phyloP scores from a whole-genome alignment of 306 rosid species.

The Begonia fuchsioides region DNA sequence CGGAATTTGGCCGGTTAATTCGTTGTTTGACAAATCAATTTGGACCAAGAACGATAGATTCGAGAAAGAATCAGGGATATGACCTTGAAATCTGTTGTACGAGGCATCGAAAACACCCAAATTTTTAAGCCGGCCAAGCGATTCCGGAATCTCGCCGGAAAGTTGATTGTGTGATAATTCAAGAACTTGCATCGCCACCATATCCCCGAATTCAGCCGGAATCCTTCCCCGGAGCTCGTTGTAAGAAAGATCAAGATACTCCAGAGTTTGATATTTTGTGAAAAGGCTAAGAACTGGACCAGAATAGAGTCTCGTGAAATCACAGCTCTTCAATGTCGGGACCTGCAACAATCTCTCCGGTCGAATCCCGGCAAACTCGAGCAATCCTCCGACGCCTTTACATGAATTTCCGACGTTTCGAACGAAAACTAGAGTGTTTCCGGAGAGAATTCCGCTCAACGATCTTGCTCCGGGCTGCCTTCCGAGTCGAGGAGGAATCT shows the following conservation, averaged over 20 bases:
- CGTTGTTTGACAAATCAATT: conserved; percentile 80
- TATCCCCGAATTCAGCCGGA: conserved; percentile 80
- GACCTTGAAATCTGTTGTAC: conserved; percentile 74
- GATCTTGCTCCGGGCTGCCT: conserved; percentile 81
- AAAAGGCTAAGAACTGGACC: conserved; percentile 80
- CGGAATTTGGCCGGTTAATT: conserved; percentile 83
- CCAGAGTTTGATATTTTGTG: conserved; percentile 82
- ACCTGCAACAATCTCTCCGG: conserved; percentile 72
- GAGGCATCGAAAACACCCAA: conserved; percentile 93
- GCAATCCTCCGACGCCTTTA: conserved; percentile 88
- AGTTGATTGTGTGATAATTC: conserved; percentile 84
- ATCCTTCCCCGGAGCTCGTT: conserved; percentile 79
- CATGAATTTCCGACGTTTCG: conserved; percentile 85
- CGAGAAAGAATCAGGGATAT: conserved; percentile 89
- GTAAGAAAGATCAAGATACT: conserved; percentile 90
- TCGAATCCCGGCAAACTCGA: conserved; percentile 80
- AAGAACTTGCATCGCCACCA: conserved; percentile 90
- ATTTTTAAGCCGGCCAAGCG: conserved; percentile 72
- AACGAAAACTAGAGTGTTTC: conserved; percentile 82
- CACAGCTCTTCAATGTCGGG: conserved; percentile 75
- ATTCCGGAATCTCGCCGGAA: conserved; percentile 79
- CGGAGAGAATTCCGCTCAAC: conserved; percentile 68
- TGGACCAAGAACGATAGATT: conserved; percentile 83
- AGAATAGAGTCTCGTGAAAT: conserved; percentile 77
- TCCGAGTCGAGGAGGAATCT: conserved; percentile 85